Evolutionary conservation across 176 grass and related monocot genomes (phyloP), one percentile per base, ranked within the genome.

Genomic region (Phoenix roebelenii): DNA sequence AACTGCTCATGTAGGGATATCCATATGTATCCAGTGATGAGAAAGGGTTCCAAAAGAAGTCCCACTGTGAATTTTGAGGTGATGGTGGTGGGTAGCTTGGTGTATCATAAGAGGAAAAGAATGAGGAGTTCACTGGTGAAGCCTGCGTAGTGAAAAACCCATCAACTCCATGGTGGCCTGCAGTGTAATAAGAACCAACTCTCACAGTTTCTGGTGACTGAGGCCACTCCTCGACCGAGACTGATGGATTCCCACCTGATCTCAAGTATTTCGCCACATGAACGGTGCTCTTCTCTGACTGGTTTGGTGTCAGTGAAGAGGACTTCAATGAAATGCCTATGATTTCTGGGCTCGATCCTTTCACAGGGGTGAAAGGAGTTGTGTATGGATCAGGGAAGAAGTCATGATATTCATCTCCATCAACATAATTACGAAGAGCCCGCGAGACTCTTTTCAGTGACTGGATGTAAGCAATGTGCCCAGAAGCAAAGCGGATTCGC

Each of bases 11-110:
- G 67, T 74, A 83, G 4, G 74, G 73, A 70, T 18, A 86, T 66
- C 65, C 81, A 44, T 49, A 64, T 66, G 50, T 57, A n/a, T 90
- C 58, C 28, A 86, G 35, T 18, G 81, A 75, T 25, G 73, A 82
- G 78, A 91, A 88, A 23, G 81, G 81, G 66, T 88, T 78, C 77
- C 93, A 98, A 54, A 98, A 88, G 48, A 72, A 89, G 54, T 98
- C 88, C 93, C 93, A 98, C 9, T 66, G 76, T 29, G 87, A 84
- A 52, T 98, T 76, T 73, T 92, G 81, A 49, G 84, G 81, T 50
- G 93, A 83, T 0, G 70, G 59, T 19, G 84, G 73, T 35, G 87
- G 78, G 59, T 85, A 82, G 56, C 49, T 65, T 30, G 83, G 72
- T 24, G 72, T 77, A 65, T 83, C 80, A 81, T 85, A 74, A 54